These are phyloP conservation scores for Coemansia brasiliensis DNA, from an alignment of 192 early-diverging fungal genomes.

Conservation along the genomic window DNA sequence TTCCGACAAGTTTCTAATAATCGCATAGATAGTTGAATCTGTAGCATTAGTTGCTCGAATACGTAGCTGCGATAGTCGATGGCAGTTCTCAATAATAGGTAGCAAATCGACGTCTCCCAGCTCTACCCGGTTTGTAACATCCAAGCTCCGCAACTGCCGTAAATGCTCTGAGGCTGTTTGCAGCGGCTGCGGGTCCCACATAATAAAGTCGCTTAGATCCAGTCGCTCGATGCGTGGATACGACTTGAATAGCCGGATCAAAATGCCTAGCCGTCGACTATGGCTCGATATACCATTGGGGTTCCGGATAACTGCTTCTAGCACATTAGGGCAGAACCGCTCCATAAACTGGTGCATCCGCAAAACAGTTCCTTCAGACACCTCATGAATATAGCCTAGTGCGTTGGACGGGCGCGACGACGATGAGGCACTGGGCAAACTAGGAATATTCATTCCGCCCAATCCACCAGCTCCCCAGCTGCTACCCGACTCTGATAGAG, in stretches of 20 bases:
- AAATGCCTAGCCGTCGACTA: conserved; percentile 34
- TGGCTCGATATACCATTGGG: conserved; percentile 54
- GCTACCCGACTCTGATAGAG: conserved; percentile 27
- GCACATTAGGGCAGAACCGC: conserved; percentile 47
- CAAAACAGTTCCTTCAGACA: conserved; percentile 51
- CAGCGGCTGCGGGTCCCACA: conserved; percentile 56
- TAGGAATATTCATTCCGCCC: conserved; percentile 32
- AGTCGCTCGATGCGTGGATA: conserved; percentile 53
- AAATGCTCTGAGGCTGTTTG: conserved; percentile 45
- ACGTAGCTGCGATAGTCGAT: conserved; percentile 36
- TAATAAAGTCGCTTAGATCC: conserved; percentile 56
- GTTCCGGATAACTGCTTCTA: conserved; percentile 44
- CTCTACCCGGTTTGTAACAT: conserved; percentile 55
- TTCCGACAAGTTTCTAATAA: conserved; percentile 35
- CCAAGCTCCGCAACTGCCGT: conserved; percentile 35
- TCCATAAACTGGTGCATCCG: conserved; percentile 58
- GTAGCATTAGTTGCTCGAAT: conserved; percentile 53
- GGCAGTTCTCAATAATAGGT: conserved; percentile 45
- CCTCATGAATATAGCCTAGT: conserved; percentile 30
- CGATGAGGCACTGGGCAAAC: conserved; percentile 8
- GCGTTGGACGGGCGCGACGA: conserved; percentile 21
- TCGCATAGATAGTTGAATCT: conserved; percentile 40
- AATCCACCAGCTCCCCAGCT: conserved; percentile 39
- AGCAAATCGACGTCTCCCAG: conserved; percentile 49
- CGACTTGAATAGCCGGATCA: conserved; percentile 42